Evolutionary conservation across 192 early-diverging fungal genomes (phyloP).

Genomic region (Entomortierella chlamydospora): DNA sequence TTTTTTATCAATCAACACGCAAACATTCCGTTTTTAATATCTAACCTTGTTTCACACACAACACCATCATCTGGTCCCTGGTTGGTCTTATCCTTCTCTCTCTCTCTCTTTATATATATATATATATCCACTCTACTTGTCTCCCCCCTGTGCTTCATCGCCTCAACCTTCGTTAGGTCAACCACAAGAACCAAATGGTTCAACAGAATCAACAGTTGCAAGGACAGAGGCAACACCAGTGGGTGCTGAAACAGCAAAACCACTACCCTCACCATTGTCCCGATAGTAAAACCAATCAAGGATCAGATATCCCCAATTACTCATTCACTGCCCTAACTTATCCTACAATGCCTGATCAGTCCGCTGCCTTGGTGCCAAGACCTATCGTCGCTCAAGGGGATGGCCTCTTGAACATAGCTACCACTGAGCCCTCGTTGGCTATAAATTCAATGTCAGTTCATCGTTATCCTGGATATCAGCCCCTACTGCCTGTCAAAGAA

Average conservation of each 20-base stretch:
- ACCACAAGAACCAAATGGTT: slow-evolving; percentile 7
- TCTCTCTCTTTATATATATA: too few relatives aligned
- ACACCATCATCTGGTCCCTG: too few relatives aligned
- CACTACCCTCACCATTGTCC: not conserved
- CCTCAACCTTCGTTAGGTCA: too few relatives aligned
- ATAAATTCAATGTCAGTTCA: slow-evolving; percentile 2
- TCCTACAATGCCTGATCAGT: slow-evolving; percentile 5
- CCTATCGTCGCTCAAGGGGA: not conserved
- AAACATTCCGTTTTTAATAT: too few relatives aligned
- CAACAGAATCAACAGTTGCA: slow-evolving; percentile 4
- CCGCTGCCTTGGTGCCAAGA: not conserved
- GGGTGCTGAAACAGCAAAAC: not conserved
- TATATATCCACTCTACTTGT: too few relatives aligned
- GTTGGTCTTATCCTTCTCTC: too few relatives aligned
- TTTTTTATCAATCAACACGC: too few relatives aligned
- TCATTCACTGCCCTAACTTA: not conserved
- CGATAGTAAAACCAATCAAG: not conserved
- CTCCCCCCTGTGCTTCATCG: too few relatives aligned
- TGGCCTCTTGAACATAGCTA: not conserved
- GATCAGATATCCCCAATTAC: not conserved
- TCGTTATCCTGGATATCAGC: slow-evolving; percentile 13
- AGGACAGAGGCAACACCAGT: slow-evolving; percentile 6
- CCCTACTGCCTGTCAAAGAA: slow-evolving; percentile 26
- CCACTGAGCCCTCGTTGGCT: not conserved
- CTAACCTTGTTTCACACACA: too few relatives aligned